phyloP scores from a whole-genome alignment of 345 rosid genomes.

The Gossypium rotundifolium region DNA sequence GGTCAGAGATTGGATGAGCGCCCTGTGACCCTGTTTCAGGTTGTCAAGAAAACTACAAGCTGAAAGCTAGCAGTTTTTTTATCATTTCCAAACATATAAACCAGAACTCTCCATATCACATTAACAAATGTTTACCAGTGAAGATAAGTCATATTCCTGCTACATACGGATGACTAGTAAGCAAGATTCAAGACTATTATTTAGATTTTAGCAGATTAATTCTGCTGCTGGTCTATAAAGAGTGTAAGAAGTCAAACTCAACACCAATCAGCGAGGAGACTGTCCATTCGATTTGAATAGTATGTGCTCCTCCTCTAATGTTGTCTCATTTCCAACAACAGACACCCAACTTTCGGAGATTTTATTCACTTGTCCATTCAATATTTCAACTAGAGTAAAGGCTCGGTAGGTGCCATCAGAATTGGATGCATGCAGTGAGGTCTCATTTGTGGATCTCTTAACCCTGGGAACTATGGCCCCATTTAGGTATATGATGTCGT shows the following conservation, averaged over 20 bases:
- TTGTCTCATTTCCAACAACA: conserved; percentile 36
- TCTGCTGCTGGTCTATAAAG: neutral
- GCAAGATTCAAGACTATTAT: neutral
- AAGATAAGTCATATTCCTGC: neutral
- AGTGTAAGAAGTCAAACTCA: neutral
- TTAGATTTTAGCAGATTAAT: neutral
- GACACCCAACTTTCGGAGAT: conserved; percentile 73
- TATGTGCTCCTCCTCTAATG: conserved; percentile 46
- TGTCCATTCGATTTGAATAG: conserved; percentile 25
- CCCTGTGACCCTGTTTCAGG: neutral
- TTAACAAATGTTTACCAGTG: neutral
- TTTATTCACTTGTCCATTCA: conserved; percentile 48
- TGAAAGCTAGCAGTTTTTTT: neutral
- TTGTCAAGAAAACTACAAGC: neutral
- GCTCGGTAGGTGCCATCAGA: conserved; percentile 47
- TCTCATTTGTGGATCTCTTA: conserved; percentile 16
- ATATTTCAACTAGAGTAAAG: conserved; percentile 60
- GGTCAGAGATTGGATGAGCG: neutral
- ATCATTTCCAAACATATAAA: neutral
- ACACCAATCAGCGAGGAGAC: neutral
- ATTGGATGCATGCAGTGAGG: conserved; percentile 14
- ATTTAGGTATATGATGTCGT: conserved; percentile 55
- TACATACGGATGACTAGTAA: neutral
- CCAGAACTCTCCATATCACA: neutral
- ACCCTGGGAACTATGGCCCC: conserved; percentile 85